phyloP scores from a whole-genome alignment of 805 yeast species.

The Wickerhamomyces alni region DNA sequence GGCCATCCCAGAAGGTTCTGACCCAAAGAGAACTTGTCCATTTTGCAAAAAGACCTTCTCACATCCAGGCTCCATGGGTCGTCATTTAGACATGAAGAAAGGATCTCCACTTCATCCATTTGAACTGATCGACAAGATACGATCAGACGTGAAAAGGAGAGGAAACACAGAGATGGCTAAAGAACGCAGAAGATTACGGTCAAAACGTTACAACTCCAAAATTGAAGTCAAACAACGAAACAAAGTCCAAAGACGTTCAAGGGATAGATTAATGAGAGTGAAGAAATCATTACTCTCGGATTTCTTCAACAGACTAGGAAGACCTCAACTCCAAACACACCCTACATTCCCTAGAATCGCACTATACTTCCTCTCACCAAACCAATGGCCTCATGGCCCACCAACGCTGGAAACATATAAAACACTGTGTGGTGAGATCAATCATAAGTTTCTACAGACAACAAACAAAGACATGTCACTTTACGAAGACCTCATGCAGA shows the following conservation, averaged over 20 bases:
- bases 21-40: conserved; percentile 33
- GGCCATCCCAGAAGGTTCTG: conserved; percentile 24
- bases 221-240: conserved; percentile 43
- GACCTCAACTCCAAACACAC: conserved; percentile 34
- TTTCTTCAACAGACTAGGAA: conserved; percentile 31
- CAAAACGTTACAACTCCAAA: conserved; percentile 40
- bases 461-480: conserved; percentile 6
- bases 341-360: conserved; percentile 47
- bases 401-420: conserved; percentile 41
- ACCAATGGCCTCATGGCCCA: conserved; percentile 47
- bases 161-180: conserved; percentile 39
- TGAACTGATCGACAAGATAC: conserved; percentile 37
- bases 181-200: conserved; percentile 33
- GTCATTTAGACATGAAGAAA: conserved; percentile 51
- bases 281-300: conserved; percentile 28
- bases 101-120: conserved; percentile 49
- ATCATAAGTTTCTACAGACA: conserved; percentile 16
- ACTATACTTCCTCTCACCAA: conserved; percentile 38
- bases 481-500: conserved; percentile 28
- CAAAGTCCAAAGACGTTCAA: conserved; percentile 35
- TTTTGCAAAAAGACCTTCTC: conserved; percentile 50
- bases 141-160: conserved; percentile 45
- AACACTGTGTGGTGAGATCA: conserved; percentile 24
- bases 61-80: conserved; percentile 53
- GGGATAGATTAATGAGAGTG: conserved; percentile 37